These are phyloP conservation scores for Bacidia rubella DNA, from an alignment of 495 filamentous ascomycete species.

Conservation along the genomic window DNA sequence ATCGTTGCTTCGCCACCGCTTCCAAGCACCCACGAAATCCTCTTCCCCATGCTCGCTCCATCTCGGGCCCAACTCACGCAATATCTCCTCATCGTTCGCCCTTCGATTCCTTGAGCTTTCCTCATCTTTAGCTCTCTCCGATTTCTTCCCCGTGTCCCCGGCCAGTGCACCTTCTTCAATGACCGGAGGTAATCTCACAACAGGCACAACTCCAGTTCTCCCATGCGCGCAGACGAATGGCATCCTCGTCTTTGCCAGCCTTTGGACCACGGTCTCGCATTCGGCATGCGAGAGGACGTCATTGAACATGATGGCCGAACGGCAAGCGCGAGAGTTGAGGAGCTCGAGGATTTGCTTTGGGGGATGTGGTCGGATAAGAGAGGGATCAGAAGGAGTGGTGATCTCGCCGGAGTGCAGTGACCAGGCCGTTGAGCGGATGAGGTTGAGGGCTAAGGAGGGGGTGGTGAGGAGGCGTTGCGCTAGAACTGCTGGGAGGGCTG, in stretches of 20 bases:
- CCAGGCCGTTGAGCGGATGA: not conserved
- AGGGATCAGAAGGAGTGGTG: not conserved
- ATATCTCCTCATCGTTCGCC: too few species aligned
- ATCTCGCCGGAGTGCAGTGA: not conserved
- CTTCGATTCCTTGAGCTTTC: too few species aligned
- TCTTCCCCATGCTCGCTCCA: too few species aligned
- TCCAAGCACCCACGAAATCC: too few species aligned
- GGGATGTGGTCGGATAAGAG: not conserved
- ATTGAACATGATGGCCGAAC: conserved; percentile 96
- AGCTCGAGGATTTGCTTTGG: conserved; percentile 72
- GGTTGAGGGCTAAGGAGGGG: not conserved
- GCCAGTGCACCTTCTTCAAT: too few species aligned
- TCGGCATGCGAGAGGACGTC: conserved; percentile 53
- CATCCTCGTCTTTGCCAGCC: conserved; percentile 56
- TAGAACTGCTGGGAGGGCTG: conserved; percentile 54
- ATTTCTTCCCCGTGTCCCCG: too few species aligned
- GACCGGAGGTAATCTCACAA: conserved; percentile 54
- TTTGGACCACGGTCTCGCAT: conserved; percentile 48
- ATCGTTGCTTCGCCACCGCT: too few species aligned
- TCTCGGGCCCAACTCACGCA: too few species aligned
- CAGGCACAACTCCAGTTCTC: conserved; percentile 61
- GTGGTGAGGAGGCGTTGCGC: conserved; percentile 52
- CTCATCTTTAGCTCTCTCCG: too few species aligned
- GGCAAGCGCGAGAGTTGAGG: conserved; percentile 79
- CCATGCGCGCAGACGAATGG: conserved; percentile 93